A percentile compares a stretch with the other conserved stretches of the same genome.
phyloP scores from a whole-genome alignment of 257 asterid species.

The Solanum okadae region DNA sequence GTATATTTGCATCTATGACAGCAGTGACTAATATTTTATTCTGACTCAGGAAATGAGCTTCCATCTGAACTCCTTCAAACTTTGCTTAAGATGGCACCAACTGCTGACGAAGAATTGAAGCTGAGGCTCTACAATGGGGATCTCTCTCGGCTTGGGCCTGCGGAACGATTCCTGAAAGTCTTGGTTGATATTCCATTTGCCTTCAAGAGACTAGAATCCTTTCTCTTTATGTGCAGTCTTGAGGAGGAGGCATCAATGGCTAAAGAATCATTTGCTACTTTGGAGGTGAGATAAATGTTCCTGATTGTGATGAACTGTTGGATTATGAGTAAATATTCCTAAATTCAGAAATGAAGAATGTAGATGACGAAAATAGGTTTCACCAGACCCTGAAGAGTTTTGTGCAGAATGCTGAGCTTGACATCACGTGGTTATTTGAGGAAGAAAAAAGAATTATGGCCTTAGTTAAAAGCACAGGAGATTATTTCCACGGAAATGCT shows the following conservation, averaged over 20 bases:
- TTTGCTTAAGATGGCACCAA: slow-evolving; percentile 78
- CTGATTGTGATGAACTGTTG: neutral
- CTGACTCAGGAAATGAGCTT: slow-evolving; percentile 79
- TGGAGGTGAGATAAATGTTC: slow-evolving; percentile 51
- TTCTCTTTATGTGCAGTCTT: slow-evolving; percentile 69
- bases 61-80: slow-evolving; percentile 74
- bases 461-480: slow-evolving; percentile 64
- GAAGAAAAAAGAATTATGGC: slow-evolving; percentile 85
- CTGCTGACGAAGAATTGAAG: slow-evolving; percentile 79
- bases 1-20: neutral
- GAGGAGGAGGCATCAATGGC: slow-evolving; percentile 48
- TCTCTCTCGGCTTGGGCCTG: slow-evolving; percentile 67
- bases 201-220: slow-evolving; percentile 61
- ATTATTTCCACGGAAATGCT: slow-evolving; percentile 78
- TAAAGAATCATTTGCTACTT: slow-evolving; percentile 52
- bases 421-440: slow-evolving; percentile 45
- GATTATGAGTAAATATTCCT: neutral
- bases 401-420: slow-evolving; percentile 60
- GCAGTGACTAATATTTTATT: neutral
- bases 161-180: slow-evolving; percentile 80
- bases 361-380: slow-evolving; percentile 45
- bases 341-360: slow-evolving; percentile 48
- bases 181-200: slow-evolving; percentile 80
- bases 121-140: slow-evolving; percentile 70
- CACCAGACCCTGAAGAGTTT: slow-evolving; percentile 44